phyloP scores from a whole-genome alignment of 306 rosid species.

The Cicer arietinum region DNA sequence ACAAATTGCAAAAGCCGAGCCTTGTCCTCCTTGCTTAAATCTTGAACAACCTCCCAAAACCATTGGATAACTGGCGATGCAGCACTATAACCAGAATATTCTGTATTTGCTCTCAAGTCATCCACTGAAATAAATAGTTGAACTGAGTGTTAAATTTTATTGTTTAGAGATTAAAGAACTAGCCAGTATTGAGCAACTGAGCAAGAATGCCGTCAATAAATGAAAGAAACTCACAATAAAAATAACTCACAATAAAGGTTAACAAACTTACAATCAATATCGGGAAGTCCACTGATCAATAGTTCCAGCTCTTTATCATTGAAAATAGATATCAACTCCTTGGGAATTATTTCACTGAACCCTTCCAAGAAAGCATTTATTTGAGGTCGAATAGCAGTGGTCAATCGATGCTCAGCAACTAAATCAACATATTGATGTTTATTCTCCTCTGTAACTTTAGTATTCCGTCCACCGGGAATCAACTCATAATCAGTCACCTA shows the following conservation, averaged over 20 bases:
- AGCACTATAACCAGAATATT: constrained; percentile 87
- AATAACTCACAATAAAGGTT: constrained; percentile 60
- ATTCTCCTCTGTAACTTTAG: constrained; percentile 92
- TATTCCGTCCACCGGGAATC: constrained; percentile 94
- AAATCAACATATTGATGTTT: constrained; percentile 92
- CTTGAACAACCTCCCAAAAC: constrained; percentile 97
- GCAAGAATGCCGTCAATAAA: constrained; percentile 5
- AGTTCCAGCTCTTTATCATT: constrained; percentile 93
- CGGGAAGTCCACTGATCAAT: constrained; percentile 95
- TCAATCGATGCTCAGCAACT: constrained; percentile 89
- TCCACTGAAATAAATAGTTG: constrained; percentile 73
- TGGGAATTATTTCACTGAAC: constrained; percentile 70
- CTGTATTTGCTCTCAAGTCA: constrained; percentile 95
- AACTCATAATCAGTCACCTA: constrained; percentile 96
- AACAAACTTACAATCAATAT: constrained; percentile 80
- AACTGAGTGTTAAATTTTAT: constrained; percentile 35
- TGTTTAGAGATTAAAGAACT: constrained; percentile 4
- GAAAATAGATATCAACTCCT: constrained; percentile 84
- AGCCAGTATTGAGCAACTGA: background rate
- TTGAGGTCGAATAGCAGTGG: constrained; percentile 97
- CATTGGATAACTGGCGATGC: constrained; percentile 89
- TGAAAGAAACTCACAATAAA: background rate
- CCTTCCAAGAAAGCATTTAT: constrained; percentile 93
- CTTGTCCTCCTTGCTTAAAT: constrained; percentile 94
- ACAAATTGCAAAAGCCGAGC: constrained; percentile 98